These are phyloP conservation scores for Flaveria brownii DNA, from an alignment of 129 eudicot species.

Conservation along the genomic window DNA sequence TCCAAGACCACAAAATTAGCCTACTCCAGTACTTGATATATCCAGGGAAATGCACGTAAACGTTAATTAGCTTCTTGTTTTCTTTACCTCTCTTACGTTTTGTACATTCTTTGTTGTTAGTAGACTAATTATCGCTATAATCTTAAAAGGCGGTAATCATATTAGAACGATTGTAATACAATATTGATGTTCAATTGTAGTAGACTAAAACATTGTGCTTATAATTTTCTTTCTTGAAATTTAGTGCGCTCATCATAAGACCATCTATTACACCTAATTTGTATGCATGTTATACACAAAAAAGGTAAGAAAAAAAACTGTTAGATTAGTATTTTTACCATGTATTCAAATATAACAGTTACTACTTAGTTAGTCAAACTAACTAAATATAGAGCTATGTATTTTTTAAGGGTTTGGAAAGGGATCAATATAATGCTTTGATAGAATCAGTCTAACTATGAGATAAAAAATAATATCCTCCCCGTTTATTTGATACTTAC, in stretches of 20 bases:
- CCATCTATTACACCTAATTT: not conserved
- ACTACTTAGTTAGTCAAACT: not conserved
- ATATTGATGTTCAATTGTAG: not conserved
- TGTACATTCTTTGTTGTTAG: conserved; percentile 16
- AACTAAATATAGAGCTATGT: not conserved
- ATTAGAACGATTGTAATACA: not conserved
- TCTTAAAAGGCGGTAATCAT: too few relatives aligned
- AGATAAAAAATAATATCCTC: not conserved
- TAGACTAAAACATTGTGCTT: not conserved
- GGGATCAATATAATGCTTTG: not conserved
- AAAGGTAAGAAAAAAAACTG: not conserved
- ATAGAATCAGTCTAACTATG: not conserved
- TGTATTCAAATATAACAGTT: not conserved
- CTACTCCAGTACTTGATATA: not conserved
- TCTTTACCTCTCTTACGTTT: not conserved
- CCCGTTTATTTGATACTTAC: not conserved
- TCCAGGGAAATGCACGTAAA: conserved; percentile 10
- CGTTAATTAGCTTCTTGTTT: not conserved
- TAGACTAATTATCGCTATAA: not conserved
- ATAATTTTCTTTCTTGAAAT: not conserved
- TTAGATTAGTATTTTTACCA: not conserved
- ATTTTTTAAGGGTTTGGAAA: too few relatives aligned
- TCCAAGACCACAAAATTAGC: conserved; percentile 7
- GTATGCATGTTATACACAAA: not conserved
- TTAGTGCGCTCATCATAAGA: not conserved